These are phyloP conservation scores for Lasiosphaeria ovina DNA, from an alignment of 495 filamentous ascomycete genomes.

Conservation along the genomic window DNA sequence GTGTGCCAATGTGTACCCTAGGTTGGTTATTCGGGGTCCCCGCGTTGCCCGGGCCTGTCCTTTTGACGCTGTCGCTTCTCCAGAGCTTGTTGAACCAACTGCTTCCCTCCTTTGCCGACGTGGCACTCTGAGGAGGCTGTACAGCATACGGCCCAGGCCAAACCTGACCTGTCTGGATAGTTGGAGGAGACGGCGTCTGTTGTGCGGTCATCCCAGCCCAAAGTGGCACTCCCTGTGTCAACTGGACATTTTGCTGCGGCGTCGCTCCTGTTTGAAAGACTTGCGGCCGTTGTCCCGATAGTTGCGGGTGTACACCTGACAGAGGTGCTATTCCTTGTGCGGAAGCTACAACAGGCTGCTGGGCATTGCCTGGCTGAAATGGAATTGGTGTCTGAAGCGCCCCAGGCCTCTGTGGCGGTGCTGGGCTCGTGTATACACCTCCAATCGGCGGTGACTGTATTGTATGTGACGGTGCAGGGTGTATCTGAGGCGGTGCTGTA, in stretches of 20 bases:
- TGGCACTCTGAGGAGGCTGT: slow-evolving; percentile 10
- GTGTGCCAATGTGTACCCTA: background rate
- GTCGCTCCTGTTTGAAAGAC: background rate
- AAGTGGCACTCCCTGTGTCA: slow-evolving; percentile 4
- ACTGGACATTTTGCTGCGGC: slow-evolving; percentile 1
- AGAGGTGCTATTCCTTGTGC: background rate
- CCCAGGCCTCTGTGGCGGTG: background rate
- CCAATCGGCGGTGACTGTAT: background rate
- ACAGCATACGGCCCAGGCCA: background rate
- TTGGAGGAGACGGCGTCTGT: slow-evolving; percentile 1
- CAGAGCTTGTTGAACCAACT: slow-evolving; percentile 18
- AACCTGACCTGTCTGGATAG: slow-evolving; percentile 10
- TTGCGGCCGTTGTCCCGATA: background rate
- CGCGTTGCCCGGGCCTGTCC: background rate
- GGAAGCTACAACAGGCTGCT: background rate
- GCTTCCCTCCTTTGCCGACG: slow-evolving; percentile 11
- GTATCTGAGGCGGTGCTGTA: background rate
- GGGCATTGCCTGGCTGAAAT: background rate
- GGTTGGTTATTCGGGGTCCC: background rate
- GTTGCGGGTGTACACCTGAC: background rate
- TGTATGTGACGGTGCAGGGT: background rate
- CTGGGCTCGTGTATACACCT: background rate
- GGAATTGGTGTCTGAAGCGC: background rate
- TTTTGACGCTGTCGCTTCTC: slow-evolving; percentile 6
- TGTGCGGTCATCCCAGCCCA: slow-evolving; percentile 3